Base-by-base conservation (phyloP, 768 basidiomycete genomes). In the Suillus hirtellus region DNA sequence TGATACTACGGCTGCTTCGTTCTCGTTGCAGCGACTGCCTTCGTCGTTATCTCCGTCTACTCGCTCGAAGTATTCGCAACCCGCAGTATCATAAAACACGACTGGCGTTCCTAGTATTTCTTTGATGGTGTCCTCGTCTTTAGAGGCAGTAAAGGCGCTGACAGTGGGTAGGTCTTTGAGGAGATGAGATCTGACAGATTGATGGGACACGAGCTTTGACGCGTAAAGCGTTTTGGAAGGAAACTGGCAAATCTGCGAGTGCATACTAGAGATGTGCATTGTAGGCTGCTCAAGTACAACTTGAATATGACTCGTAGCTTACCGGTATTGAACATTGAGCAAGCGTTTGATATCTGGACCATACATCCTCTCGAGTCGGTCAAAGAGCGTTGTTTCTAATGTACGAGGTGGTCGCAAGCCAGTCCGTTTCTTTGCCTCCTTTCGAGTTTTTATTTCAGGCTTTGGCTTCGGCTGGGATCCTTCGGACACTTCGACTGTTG, bases 81-180 rank as follows among this genome's bases (percentile, higher is more conserved):
- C 95, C 4, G 92, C 86, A 0, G 95, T 99, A 72, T 99, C 97
- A 68, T 93, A 93, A 73, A 99, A 99, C 2, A 96, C 86, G 2
- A 98, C 85, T 0, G 94, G 92, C 0, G 84, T 90, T 3, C 80
- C 84, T 7, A 98, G 77, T 4, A 86, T 74, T 61, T 96, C 96
- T 64, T 84, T 86, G 52, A 83, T 79, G 43, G 91, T 88, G 17
- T 90, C 93, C 46, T 89, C 88, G 1, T 79, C 79, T 31, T 75
- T 77, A 31, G 64, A 64, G n/a, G 68, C 60, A 19, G 55, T 55
- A 47, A 72, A 74, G 3, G 81, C 76, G 11, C 75, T 73, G 17
- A 82, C 77, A 40, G 84, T 84, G 0, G 89, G 82, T 4, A 95
- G 76, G 69, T 92, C 91, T 35, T 79, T 76, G n/a, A 98, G 80